A percentile compares a stretch with the other conserved stretches of the same genome.
phyloP scores from a whole-genome alignment of 2,329 filamentous ascomycete species.

The Fusarium nanum region DNA sequence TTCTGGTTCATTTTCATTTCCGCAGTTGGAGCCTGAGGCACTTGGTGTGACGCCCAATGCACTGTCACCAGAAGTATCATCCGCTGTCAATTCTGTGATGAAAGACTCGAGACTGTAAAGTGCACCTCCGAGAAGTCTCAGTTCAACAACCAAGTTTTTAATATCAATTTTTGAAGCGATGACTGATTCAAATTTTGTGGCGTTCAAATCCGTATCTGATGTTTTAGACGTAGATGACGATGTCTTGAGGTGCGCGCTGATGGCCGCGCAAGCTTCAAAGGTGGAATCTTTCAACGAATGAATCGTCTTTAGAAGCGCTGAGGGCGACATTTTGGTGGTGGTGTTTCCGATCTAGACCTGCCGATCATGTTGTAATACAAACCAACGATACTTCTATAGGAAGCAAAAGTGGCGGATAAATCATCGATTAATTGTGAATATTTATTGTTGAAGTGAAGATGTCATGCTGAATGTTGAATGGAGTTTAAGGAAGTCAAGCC shows the following conservation, averaged over 20 bases:
- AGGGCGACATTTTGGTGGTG: constrained; percentile 23
- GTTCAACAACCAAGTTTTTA: constrained; percentile 35
- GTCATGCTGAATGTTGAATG: constrained; percentile 3
- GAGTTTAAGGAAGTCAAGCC: neutral
- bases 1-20: constrained; percentile 1
- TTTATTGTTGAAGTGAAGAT: constrained; percentile 2
- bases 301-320: constrained; percentile 29
- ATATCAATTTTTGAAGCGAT: constrained; percentile 15
- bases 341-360: neutral
- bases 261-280: constrained; percentile 31
- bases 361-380: constrained; percentile 23
- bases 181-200: neutral
- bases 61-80: constrained; percentile 18
- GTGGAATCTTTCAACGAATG: constrained; percentile 32
- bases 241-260: constrained; percentile 26
- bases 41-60: constrained; percentile 16
- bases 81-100: constrained; percentile 31
- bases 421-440: neutral
- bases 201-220: neutral
- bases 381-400: too few relatives aligned
- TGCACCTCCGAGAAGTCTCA: constrained; percentile 40
- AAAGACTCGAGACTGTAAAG: constrained; percentile 44
- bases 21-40: constrained; percentile 1
- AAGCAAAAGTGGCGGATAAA: too few relatives aligned
- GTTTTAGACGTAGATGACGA: neutral